Conservation (phyloP, 257 asterid species). For the Eucommia ulmoides region DNA sequence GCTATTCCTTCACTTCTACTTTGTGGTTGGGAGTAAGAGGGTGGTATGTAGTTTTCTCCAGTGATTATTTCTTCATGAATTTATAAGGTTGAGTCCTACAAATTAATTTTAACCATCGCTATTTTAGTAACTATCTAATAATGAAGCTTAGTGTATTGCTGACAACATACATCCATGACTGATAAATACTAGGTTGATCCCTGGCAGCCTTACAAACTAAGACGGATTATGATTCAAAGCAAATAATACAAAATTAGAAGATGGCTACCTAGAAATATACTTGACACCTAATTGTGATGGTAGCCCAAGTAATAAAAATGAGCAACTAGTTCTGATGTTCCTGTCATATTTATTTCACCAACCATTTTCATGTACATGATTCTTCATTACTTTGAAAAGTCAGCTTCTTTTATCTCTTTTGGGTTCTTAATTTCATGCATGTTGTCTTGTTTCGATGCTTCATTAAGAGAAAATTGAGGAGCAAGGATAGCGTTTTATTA, state of each 20-base stretch:
- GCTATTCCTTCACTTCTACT: not conserved
- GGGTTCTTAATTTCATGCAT: not conserved
- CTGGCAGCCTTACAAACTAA: not conserved
- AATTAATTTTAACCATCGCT: slow-evolving; percentile 13
- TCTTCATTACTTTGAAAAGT: not conserved
- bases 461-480: not conserved
- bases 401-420: slow-evolving; percentile 3
- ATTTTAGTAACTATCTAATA: slow-evolving; percentile 5
- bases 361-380: slow-evolving; percentile 6
- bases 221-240: slow-evolving; percentile 13
- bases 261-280: slow-evolving; percentile 29
- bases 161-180: slow-evolving; percentile 3
- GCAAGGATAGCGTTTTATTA: not conserved
- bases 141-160: slow-evolving; percentile 1
- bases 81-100: slow-evolving; percentile 41
- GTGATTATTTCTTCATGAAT: slow-evolving; percentile 8
- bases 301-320: slow-evolving; percentile 11
- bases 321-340: slow-evolving; percentile 44
- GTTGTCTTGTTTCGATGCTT: not conserved
- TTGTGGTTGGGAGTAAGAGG: slow-evolving; percentile 20
- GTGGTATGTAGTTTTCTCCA: slow-evolving; percentile 35
- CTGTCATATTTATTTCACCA: slow-evolving; percentile 41
- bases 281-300: slow-evolving; percentile 58
- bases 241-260: slow-evolving; percentile 23
- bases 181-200: no score